phyloP scores from a whole-genome alignment of 257 asterid species.

The Ophiorrhiza pumila region DNA sequence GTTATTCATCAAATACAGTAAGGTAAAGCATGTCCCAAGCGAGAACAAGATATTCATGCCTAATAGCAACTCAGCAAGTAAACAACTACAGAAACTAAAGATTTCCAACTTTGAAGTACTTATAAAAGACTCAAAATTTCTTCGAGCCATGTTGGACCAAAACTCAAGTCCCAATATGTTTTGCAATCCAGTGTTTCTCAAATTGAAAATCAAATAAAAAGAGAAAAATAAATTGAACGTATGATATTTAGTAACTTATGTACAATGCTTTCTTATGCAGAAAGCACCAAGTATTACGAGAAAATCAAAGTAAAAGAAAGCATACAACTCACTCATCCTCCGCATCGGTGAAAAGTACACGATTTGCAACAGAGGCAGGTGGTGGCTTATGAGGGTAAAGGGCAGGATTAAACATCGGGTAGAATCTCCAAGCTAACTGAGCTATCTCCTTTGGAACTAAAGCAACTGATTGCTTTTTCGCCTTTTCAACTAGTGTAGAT shows the following conservation, averaged over 20 bases:
- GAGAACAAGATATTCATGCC: too few relatives aligned
- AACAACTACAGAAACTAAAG: too few relatives aligned
- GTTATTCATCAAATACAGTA: too few relatives aligned
- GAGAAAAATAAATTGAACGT: not conserved
- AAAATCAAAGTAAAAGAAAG: conserved; percentile 32
- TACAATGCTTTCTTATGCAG: not conserved
- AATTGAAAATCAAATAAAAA: not conserved
- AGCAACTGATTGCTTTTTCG: conserved; percentile 70
- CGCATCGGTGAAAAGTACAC: conserved; percentile 91
- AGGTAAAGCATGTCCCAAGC: too few relatives aligned
- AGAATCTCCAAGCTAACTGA: conserved; percentile 73
- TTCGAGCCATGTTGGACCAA: not conserved
- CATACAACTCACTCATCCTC: conserved; percentile 96
- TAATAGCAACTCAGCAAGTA: too few relatives aligned
- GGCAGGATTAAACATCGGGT: conserved; percentile 77
- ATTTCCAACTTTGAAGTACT: too few relatives aligned
- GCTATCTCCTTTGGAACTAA: conserved; percentile 87
- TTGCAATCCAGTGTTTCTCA: not conserved
- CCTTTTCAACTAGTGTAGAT: conserved; percentile 77
- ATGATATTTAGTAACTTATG: not conserved
- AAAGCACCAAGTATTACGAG: not conserved
- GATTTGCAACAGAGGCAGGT: conserved; percentile 63
- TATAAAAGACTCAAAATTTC: too few relatives aligned
- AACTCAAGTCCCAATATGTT: not conserved
- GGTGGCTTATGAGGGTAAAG: conserved; percentile 96